Conservation (phyloP, 2,329 filamentous ascomycete genomes). For the Beauveria sp. region DNA sequence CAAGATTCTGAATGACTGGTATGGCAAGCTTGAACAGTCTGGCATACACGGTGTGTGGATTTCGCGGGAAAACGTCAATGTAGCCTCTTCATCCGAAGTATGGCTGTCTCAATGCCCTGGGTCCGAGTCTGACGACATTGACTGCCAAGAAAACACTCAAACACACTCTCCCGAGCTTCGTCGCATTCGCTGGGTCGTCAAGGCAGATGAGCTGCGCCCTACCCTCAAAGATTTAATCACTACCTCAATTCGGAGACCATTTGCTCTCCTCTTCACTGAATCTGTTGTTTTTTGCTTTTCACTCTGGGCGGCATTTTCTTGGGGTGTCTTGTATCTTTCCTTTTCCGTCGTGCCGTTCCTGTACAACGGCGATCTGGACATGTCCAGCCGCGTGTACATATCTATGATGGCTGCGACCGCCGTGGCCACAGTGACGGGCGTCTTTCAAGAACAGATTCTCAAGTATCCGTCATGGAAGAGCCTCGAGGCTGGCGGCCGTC, state of each 20-base stretch:
- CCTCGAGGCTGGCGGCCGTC: constrained; percentile 15
- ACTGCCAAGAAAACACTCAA: background rate
- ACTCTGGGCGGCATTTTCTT: constrained; percentile 82
- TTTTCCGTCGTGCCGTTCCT: constrained; percentile 76
- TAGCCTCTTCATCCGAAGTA: background rate
- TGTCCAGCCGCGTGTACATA: constrained; percentile 64
- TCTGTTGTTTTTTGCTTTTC: constrained; percentile 81
- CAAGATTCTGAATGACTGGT: constrained; percentile 66
- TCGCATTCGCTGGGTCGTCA: constrained; percentile 72
- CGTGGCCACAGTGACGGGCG: constrained; percentile 59
- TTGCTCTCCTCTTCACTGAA: constrained; percentile 68
- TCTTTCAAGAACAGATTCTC: constrained; percentile 64
- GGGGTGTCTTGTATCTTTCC: constrained; percentile 81
- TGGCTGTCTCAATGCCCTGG: background rate
- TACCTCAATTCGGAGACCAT: constrained; percentile 69
- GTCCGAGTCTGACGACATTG: constrained; percentile 5
- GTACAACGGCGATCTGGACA: constrained; percentile 58
- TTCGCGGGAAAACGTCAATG: background rate
- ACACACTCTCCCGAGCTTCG: constrained; percentile 12
- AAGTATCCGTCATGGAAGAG: constrained; percentile 31
- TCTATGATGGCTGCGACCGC: constrained; percentile 62
- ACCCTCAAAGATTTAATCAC: constrained; percentile 62
- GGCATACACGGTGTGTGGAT: constrained; percentile 48
- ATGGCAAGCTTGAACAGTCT: constrained; percentile 60
- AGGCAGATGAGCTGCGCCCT: constrained; percentile 67